Base-by-base conservation (phyloP, 169 alveolate species). In the Plasmodium knowlesi region DNA sequence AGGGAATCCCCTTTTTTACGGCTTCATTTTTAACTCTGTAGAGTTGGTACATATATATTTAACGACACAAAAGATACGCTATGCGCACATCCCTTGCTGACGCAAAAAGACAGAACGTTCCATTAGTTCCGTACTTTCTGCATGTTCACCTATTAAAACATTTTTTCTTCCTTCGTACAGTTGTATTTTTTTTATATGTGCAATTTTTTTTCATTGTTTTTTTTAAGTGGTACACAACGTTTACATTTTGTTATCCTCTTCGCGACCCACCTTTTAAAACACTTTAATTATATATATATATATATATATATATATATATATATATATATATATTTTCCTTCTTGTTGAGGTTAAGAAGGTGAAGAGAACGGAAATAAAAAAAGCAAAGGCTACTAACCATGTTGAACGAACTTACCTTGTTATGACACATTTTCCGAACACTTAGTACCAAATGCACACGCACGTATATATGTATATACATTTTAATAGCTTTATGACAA, bases 131-230 rank as follows among this genome's bases (percentile, higher is more conserved):
- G 76, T 67, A 25, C 76, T 67, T 67, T 19, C 32, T 79, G 54
- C 70, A 79, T 30, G 3, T n/a, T 41, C 39, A 16, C 72, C 70
- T 67, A 19, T 67, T 67, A 67, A 67, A 67, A 67, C 76, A 22
- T 22, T 37, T 67, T 67, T 67, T 67, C 6, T 22, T 22, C 61
- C 61, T 50, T 67, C 76, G 76, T 6, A 67, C 5, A n/a, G 76
- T 67, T 67, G 76, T 67, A 8, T 81, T 81, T 50, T 37, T 37
- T 43, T 22, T 39, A 79, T 4, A 81, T 37, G 25, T 50, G 43
- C 76, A 74, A 67, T 67, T 67, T 67, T 67, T 73, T 74, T 74
- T 82, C 71, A 82, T 82, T 57, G 57, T 57, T 82, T 82, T 82
- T 82, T 82, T 82, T 54, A 82, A 41, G 34, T 82, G 37, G 22